phyloP scores from a whole-genome alignment of 805 yeast genomes.

The Zygotorulaspora florentina region DNA sequence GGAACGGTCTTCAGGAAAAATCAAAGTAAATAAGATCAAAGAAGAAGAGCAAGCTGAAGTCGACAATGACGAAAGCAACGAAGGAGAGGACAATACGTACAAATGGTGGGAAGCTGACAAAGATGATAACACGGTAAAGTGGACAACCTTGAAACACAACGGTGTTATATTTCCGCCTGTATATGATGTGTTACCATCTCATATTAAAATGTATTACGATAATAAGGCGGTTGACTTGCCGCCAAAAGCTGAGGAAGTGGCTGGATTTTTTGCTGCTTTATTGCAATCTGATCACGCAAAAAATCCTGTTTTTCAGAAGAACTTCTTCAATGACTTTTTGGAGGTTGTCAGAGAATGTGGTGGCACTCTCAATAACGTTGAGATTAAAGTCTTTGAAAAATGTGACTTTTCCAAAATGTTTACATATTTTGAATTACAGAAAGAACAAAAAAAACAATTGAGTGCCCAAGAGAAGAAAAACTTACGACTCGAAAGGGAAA shows the following conservation, averaged over 20 bases:
- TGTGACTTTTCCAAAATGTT: conserved; percentile 77
- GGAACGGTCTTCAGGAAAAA: conserved; percentile 13
- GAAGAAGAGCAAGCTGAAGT: conserved; percentile 11
- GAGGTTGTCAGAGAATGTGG: conserved; percentile 66
- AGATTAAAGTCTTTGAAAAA: conserved; percentile 54
- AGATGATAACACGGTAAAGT: conserved; percentile 69
- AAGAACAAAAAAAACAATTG: conserved; percentile 67
- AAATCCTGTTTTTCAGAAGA: conserved; percentile 80
- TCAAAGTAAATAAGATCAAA: conserved; percentile 11
- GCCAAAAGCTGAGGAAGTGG: conserved; percentile 87
- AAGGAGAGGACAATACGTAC: conserved; percentile 56
- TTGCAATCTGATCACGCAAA: conserved; percentile 82
- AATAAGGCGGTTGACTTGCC: conserved; percentile 75
- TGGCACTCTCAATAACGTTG: conserved; percentile 49
- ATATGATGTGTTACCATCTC: conserved; percentile 78
- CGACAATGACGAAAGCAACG: conserved; percentile 26
- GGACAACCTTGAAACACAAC: conserved; percentile 82
- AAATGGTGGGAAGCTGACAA: conserved; percentile 74
- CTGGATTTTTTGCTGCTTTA: conserved; percentile 90
- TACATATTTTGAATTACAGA: conserved; percentile 62
- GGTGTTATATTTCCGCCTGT: conserved; percentile 95
- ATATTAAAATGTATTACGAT: conserved; percentile 70
- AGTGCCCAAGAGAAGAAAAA: conserved; percentile 71
- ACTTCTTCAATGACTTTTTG: conserved; percentile 77
- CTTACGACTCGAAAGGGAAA: conserved; percentile 67